Conservation (phyloP, 140 eudicot species). For the Bidens hawaiensis region DNA sequence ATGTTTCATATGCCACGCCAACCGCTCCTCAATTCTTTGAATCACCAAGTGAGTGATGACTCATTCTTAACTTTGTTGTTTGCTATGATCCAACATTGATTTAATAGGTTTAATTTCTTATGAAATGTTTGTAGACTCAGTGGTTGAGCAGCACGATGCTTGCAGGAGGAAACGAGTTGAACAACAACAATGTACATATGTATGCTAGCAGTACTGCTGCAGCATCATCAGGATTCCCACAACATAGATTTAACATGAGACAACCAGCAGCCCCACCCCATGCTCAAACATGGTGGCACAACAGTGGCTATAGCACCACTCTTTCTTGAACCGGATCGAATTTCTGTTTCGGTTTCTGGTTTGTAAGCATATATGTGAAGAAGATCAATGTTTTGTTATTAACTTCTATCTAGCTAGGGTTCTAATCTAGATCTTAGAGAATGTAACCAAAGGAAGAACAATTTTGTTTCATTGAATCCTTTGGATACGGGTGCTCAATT, state of each 20-base stretch:
- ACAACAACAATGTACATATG: constrained; percentile 20
- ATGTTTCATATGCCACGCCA: constrained; percentile 42
- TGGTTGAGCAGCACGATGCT: constrained; percentile 39
- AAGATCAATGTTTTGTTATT: constrained; percentile 20
- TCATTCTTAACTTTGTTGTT: background rate
- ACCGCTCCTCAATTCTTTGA: constrained; percentile 38
- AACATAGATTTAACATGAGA: constrained; percentile 35
- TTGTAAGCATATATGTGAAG: constrained; percentile 10
- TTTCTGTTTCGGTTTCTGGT: background rate
- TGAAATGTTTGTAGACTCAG: constrained; percentile 26
- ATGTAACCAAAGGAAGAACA: constrained; percentile 23
- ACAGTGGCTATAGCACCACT: constrained; percentile 49
- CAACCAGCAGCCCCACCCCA: constrained; percentile 48
- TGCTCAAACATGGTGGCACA: constrained; percentile 52
- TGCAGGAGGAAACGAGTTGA: constrained; percentile 13
- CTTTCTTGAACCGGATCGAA: constrained; percentile 32
- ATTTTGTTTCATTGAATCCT: constrained; percentile 18
- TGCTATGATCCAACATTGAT: background rate
- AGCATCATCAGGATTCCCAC: constrained; percentile 99
- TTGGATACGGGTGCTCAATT: constrained; percentile 6
- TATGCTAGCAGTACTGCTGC: constrained; percentile 70
- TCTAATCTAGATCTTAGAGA: constrained; percentile 13
- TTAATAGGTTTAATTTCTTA: background rate
- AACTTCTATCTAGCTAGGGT: constrained; percentile 19
- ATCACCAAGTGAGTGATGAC: constrained; percentile 46